Evolutionary conservation across 495 filamentous ascomycete species (phyloP).

Genomic region (Lepraria neglecta): DNA sequence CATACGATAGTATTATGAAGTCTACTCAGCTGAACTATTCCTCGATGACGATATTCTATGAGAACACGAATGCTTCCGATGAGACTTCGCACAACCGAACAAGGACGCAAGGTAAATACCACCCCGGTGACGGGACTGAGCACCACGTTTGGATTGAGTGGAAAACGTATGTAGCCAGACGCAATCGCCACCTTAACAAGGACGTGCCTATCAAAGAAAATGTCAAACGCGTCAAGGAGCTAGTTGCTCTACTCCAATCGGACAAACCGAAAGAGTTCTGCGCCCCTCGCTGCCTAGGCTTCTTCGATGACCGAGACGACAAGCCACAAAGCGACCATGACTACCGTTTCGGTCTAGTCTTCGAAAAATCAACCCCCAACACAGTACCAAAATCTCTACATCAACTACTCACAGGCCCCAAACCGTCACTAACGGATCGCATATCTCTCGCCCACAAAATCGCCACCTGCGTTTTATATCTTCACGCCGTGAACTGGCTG

Average conservation of each 20-base stretch:
- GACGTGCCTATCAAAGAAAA: constrained; percentile 8
- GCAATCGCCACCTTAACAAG: not conserved
- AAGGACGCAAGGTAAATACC: constrained; percentile 7
- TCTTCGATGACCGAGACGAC: constrained; percentile 30
- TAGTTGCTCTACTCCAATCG: constrained; percentile 20
- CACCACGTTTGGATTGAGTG: constrained; percentile 23
- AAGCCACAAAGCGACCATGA: constrained; percentile 16
- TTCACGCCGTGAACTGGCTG: constrained; percentile 53
- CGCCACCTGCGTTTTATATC: constrained; percentile 20
- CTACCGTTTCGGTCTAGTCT: constrained; percentile 35
- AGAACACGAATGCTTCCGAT: not conserved
- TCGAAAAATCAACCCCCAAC: constrained; percentile 28
- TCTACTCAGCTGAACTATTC: constrained; percentile 14
- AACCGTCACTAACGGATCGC: constrained; percentile 19
- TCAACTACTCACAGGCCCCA: not conserved
- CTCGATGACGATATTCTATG: not conserved
- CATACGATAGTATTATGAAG: not conserved
- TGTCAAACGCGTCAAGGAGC: constrained; percentile 15
- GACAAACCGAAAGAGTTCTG: constrained; percentile 30
- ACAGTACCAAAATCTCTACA: constrained; percentile 8
- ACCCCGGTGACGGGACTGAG: constrained; percentile 3
- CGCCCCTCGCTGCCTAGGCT: constrained; percentile 34
- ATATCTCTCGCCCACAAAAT: constrained; percentile 20
- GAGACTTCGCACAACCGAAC: not conserved
- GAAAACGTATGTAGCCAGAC: constrained; percentile 15